Evolutionary conservation across 441 rosid genomes (phyloP).

Genomic region (Brassica hybrid): DNA sequence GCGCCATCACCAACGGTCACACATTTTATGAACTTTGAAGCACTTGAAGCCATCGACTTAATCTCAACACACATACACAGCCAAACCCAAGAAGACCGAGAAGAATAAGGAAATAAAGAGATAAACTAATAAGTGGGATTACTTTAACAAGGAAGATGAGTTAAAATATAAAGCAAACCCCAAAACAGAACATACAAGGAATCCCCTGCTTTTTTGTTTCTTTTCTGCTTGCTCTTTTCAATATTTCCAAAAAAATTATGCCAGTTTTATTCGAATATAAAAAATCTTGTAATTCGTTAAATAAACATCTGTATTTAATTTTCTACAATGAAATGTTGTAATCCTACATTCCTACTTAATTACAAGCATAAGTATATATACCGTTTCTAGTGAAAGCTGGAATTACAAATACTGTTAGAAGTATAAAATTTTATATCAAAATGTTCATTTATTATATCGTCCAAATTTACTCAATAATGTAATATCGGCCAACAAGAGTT

Average conservation of each 20-base stretch:
- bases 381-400: too few relatives aligned
- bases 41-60: conserved; percentile 72
- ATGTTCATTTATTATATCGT: too few relatives aligned
- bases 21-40: conserved; percentile 82
- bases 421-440: too few relatives aligned
- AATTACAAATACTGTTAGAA: too few relatives aligned
- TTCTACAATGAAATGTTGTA: too few relatives aligned
- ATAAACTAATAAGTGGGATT: conserved; percentile 24
- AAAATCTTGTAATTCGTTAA: too few relatives aligned
- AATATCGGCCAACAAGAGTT: conserved; percentile 40
- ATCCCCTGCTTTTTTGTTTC: background rate
- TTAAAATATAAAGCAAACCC: conserved; percentile 22
- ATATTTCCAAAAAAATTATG: background rate
- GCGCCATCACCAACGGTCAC: conserved; percentile 89
- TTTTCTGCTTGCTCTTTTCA: background rate
- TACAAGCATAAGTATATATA: too few relatives aligned
- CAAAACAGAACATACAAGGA: conserved; percentile 1
- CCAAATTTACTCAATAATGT: conserved; percentile 16
- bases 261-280: too few relatives aligned
- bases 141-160: background rate
- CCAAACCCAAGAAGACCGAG: background rate
- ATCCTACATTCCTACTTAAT: too few relatives aligned
- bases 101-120: conserved; percentile 4
- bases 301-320: too few relatives aligned
- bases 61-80: conserved; percentile 25